These are phyloP conservation scores for Colletotrichum cuscutae DNA, from an alignment of 2,329 filamentous ascomycete genomes.

Conservation along the genomic window DNA sequence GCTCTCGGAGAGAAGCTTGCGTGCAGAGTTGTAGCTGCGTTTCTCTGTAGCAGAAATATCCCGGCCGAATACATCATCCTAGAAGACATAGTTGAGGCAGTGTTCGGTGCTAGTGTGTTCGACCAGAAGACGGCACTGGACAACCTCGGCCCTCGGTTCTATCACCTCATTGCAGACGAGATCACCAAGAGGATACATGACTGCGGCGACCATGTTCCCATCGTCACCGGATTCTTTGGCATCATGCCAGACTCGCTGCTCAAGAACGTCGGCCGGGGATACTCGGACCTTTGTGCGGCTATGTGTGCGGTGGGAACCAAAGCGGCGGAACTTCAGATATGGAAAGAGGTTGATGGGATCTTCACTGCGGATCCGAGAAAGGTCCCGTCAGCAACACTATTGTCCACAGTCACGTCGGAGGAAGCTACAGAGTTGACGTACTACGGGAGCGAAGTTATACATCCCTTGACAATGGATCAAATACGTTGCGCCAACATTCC, in stretches of 20 bases:
- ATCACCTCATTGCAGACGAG: constrained; percentile 69
- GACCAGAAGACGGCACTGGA: constrained; percentile 73
- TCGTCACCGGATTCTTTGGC: constrained; percentile 96
- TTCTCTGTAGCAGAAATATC: constrained; percentile 77
- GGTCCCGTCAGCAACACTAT: constrained; percentile 87
- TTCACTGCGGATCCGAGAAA: constrained; percentile 87
- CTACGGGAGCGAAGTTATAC: constrained; percentile 95
- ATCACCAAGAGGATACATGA: constrained; percentile 72
- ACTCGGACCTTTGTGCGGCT: constrained; percentile 95
- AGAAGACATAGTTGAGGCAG: constrained; percentile 76
- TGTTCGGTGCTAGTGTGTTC: constrained; percentile 88
- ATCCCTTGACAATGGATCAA: constrained; percentile 99
- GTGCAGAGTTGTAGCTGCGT: constrained; percentile 88
- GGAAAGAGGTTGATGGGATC: constrained; percentile 98
- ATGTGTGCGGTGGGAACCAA: constrained; percentile 86
- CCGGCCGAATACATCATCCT: constrained; percentile 42
- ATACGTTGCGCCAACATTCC: constrained; percentile 84
- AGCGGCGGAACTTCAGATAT: constrained; percentile 92
- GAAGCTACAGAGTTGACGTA: constrained; percentile 97
- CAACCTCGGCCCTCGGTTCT: constrained; percentile 75
- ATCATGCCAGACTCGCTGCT: constrained; percentile 90
- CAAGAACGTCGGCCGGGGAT: constrained; percentile 88
- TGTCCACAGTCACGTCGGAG: constrained; percentile 88
- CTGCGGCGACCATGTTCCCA: constrained; percentile 76
- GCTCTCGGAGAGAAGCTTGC: constrained; percentile 96